Percentiles rank a stretch among this genome's conserved stretches.
Conservation (phyloP, 805 yeast genomes). For the Wickerhamiella sergipiensis region DNA sequence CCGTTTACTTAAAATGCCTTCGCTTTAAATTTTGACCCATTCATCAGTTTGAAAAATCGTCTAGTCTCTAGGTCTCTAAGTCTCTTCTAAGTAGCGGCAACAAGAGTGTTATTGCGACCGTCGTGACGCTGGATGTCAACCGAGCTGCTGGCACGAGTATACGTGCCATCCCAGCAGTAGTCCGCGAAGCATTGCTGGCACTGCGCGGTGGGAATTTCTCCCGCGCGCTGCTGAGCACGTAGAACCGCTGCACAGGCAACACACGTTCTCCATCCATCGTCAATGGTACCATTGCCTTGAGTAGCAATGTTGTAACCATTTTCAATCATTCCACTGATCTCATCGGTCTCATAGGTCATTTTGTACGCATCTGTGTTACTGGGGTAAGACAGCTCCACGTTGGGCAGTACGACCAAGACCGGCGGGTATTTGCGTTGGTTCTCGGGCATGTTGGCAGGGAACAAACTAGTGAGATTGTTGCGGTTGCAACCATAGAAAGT, state of each 20-base stretch:
- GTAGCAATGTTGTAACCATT: constrained; percentile 62
- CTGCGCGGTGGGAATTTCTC: constrained; percentile 43
- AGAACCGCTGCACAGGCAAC: constrained; percentile 66
- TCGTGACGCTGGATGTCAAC: constrained; percentile 4
- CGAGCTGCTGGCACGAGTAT: neutral
- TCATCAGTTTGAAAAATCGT: too few relatives aligned
- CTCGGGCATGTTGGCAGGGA: constrained; percentile 24
- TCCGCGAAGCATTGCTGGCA: constrained; percentile 51
- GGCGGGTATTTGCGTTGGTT: constrained; percentile 34
- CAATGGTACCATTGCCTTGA: constrained; percentile 46
- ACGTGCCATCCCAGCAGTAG: constrained; percentile 55
- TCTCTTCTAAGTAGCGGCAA: neutral
- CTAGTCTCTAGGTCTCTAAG: too few relatives aligned
- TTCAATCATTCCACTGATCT: constrained; percentile 41
- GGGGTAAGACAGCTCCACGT: constrained; percentile 42
- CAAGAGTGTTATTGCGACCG: constrained; percentile 20
- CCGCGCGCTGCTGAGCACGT: constrained; percentile 55
- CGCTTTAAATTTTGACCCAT: neutral
- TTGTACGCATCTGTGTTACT: constrained; percentile 56
- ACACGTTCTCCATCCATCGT: constrained; percentile 49
- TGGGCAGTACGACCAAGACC: constrained; percentile 53
- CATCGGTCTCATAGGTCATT: constrained; percentile 42
- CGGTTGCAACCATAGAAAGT: constrained; percentile 24
- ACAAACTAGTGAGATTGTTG: constrained; percentile 37
- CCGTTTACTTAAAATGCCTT: too few relatives aligned